Conservation (phyloP, 495 filamentous ascomycete species). For the Diplogelasinospora grovesii region DNA sequence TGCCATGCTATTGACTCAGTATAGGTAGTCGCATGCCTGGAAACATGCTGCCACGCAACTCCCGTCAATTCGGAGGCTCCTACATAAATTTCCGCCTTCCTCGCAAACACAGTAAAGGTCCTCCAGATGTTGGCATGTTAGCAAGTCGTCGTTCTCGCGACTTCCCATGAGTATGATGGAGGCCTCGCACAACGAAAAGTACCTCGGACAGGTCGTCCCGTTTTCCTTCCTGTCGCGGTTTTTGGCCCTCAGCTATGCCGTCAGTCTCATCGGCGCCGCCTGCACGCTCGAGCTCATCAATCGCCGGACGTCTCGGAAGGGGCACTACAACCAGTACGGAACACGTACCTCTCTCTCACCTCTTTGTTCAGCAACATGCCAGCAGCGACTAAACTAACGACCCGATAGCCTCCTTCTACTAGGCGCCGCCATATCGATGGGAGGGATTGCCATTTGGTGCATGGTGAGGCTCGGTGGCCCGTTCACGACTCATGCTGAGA, state of each 20-base stretch:
- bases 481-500: neutral
- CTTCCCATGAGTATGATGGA: no score
- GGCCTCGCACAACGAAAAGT: slow-evolving; percentile 7
- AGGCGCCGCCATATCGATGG: slow-evolving; percentile 69
- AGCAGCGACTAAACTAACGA: slow-evolving; percentile 7
- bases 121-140: no score
- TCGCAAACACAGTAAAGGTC: no score
- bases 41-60: no score
- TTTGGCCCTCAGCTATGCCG: slow-evolving; percentile 67
- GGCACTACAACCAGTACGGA: slow-evolving; percentile 62
- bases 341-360: neutral
- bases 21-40: no score
- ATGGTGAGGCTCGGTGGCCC: no score
- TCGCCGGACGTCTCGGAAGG: slow-evolving; percentile 58
- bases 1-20: no score
- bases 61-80: no score
- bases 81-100: no score
- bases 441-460: slow-evolving; percentile 67
- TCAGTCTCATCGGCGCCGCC: slow-evolving; percentile 68
- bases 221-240: slow-evolving; percentile 55
- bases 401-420: slow-evolving; percentile 58
- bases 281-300: slow-evolving; percentile 81
- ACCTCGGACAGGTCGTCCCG: slow-evolving; percentile 38
- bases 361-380: neutral
- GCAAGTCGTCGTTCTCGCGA: no score